Percentiles rank a stretch among this genome's conserved stretches.
Evolutionary conservation across 306 rosid species (phyloP).

Genomic region (Arachis hypogaea): DNA sequence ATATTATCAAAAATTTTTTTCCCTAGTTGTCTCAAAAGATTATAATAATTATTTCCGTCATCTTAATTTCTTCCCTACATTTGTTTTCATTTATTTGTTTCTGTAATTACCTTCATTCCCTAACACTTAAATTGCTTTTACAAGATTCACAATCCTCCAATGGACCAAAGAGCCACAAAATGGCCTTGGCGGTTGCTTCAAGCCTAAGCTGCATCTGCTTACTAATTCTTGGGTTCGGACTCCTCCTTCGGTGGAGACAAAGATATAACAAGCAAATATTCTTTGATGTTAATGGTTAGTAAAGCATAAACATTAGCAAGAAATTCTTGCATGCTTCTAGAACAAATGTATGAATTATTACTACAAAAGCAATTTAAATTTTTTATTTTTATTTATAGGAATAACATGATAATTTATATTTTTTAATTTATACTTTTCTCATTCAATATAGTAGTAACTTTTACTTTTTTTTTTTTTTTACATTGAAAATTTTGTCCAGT

Average conservation of each 20-base stretch:
- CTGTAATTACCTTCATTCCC: constrained; percentile 33
- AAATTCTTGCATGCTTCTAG: too few species aligned
- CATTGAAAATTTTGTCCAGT: too few species aligned
- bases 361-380: too few species aligned
- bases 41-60: constrained; percentile 35
- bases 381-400: too few species aligned
- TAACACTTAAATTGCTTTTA: constrained; percentile 40
- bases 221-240: constrained; percentile 70
- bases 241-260: constrained; percentile 91
- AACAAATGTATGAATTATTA: too few species aligned
- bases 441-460: too few species aligned
- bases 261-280: constrained; percentile 83
- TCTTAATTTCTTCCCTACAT: background rate
- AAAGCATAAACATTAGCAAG: background rate
- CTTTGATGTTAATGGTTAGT: constrained; percentile 86
- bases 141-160: constrained; percentile 60
- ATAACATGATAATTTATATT: too few species aligned
- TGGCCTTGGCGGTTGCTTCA: constrained; percentile 82
- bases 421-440: too few species aligned
- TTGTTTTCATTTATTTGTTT: background rate
- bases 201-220: constrained; percentile 80
- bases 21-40: background rate
- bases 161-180: constrained; percentile 68
- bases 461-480: too few species aligned
- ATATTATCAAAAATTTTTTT: constrained; percentile 3